Percentiles rank a stretch among this genome's conserved stretches.
Evolutionary conservation across 2,329 filamentous ascomycete genomes (phyloP).

Genomic region (Coniochaeta prunicola): DNA sequence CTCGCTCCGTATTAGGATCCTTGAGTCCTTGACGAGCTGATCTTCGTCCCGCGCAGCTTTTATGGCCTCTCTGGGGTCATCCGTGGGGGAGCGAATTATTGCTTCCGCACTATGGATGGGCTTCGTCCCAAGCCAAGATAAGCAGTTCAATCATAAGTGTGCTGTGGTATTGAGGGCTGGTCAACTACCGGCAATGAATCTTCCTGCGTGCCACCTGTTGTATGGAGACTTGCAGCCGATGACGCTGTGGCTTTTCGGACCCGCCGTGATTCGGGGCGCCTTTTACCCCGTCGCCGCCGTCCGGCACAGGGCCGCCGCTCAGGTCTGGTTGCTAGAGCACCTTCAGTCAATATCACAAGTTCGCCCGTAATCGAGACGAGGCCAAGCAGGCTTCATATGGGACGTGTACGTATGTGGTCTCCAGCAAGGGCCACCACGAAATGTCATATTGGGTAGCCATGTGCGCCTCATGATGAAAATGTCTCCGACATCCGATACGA

Average conservation of each 20-base stretch:
- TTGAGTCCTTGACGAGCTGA: neutral
- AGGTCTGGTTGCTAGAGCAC: neutral
- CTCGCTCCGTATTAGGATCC: neutral
- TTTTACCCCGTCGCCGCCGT: neutral
- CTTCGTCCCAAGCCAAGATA: neutral
- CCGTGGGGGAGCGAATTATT: neutral
- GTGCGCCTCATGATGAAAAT: neutral
- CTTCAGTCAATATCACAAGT: no score
- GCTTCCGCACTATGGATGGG: neutral
- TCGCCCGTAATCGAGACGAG: no score
- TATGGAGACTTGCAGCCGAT: neutral
- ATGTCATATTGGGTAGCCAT: neutral
- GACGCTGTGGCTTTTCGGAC: neutral
- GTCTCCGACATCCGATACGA: neutral
- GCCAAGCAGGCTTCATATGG: no score
- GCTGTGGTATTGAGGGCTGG: neutral
- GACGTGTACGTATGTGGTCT: no score
- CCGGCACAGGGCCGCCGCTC: neutral
- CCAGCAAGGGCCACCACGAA: no score
- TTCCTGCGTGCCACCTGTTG: neutral
- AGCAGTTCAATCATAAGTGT: neutral
- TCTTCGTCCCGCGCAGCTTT: neutral
- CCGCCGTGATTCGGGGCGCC: neutral
- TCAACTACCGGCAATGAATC: neutral
- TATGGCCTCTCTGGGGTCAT: neutral